These are phyloP conservation scores for Neonectria neomacrospora DNA, from an alignment of 2,329 filamentous ascomycete species.

Conservation along the genomic window DNA sequence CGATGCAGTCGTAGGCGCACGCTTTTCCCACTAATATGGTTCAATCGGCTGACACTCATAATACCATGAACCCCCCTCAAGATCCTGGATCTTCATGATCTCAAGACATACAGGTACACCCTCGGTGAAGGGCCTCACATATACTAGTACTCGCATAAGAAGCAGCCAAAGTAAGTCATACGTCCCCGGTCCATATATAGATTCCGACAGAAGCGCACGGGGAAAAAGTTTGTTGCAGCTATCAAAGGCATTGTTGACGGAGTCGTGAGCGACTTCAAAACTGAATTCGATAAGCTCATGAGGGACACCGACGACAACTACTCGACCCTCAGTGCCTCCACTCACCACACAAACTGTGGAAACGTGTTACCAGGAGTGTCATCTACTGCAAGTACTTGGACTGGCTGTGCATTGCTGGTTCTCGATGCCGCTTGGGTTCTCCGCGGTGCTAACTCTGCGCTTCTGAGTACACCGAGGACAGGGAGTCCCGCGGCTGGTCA, in stretches of 20 bases:
- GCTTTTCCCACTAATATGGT: neutral
- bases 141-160: conserved; percentile 12
- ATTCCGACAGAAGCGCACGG: neutral
- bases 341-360: too few relatives aligned
- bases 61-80: conserved; percentile 19
- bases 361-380: too few relatives aligned
- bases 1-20: conserved; percentile 25
- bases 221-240: neutral
- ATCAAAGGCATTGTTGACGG: neutral
- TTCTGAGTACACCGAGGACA: too few relatives aligned
- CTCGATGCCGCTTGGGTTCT: too few relatives aligned
- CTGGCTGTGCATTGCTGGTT: too few relatives aligned
- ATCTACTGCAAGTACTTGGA: too few relatives aligned
- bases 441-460: too few relatives aligned
- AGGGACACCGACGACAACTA: conserved; percentile 7
- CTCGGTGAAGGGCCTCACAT: conserved; percentile 13
- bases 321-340: too few relatives aligned
- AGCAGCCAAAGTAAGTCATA: conserved; percentile 3
- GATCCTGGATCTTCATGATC: neutral
- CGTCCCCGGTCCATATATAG: neutral
- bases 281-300: conserved; percentile 7
- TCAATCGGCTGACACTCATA: neutral
- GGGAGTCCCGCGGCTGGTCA: too few relatives aligned
- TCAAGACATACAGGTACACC: conserved; percentile 13
- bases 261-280: conserved; percentile 4